These are phyloP conservation scores for Hypsizygus ulmarius DNA, from an alignment of 1,284 basidiomycete species.

Conservation along the genomic window DNA sequence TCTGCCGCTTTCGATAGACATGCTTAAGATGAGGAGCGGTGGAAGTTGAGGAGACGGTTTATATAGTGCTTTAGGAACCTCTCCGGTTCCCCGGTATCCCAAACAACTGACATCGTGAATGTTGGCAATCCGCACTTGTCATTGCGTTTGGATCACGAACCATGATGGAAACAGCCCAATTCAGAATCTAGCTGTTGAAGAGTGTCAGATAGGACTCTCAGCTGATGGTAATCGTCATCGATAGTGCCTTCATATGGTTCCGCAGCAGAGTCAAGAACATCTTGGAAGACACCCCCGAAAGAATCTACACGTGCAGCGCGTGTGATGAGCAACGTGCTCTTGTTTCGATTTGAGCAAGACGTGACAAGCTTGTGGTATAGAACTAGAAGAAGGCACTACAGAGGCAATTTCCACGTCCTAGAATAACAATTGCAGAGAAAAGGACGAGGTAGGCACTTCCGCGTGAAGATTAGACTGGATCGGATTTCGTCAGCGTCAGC, in stretches of 20 bases:
- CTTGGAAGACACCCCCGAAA: too few relatives aligned
- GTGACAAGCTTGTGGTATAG: background rate
- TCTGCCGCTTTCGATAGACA: conserved; percentile 15
- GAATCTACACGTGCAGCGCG: too few relatives aligned
- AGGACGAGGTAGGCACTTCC: background rate
- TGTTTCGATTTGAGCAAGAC: too few relatives aligned
- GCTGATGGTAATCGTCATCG: conserved; percentile 12
- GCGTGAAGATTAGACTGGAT: background rate
- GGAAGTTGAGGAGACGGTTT: background rate
- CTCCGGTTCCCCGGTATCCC: background rate
- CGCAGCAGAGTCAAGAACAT: too few relatives aligned
- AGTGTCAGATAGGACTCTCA: background rate
- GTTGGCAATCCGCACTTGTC: too few relatives aligned
- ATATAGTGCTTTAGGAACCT: background rate
- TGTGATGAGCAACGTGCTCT: too few relatives aligned
- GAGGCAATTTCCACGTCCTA: background rate
- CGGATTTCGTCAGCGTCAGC: too few relatives aligned
- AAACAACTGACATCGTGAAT: background rate
- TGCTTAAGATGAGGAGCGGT: background rate
- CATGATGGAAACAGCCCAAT: too few relatives aligned
- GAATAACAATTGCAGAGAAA: background rate
- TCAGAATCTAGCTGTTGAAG: too few relatives aligned
- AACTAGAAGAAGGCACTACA: background rate
- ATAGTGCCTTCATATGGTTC: conserved; percentile 7
- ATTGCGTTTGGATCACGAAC: too few relatives aligned